Base-by-base conservation (phyloP, 768 basidiomycete species). In the Porphyrellus cyaneotinctus region DNA sequence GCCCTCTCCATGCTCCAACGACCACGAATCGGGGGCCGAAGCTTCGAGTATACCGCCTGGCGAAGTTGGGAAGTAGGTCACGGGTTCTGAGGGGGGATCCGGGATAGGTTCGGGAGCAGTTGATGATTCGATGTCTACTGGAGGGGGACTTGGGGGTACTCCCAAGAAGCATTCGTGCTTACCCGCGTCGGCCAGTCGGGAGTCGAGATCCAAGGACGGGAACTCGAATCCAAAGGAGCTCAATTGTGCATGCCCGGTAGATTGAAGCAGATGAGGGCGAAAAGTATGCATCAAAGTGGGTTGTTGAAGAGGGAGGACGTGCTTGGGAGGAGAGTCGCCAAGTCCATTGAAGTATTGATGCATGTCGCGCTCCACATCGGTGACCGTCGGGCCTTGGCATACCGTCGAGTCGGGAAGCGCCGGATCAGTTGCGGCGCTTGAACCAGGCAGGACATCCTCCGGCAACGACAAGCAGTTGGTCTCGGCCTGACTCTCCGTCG, bases 301-400 rank as follows among this genome's bases (percentile, higher is more conserved):
- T 5, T 43, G 47, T 26, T 45, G 52, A 46, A 45, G 42, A 35
- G 52, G 33, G 45, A 41, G 20, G 23, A 11, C 20, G 12, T 38
- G 32, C 20, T 58, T 67, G 31, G 44, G 41, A 17, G 59, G 67
- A 22, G 67, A 61, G 38, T 61, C 61, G 15, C 51, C 33, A 13
- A 69, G 31, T 23, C 62, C 69, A 32, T 67, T 64, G 22, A 69
- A 56, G 35, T 61, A 69, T 39, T 53, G 57, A 26, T 66, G 43
- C 60, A 69, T 67, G 24, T 67, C 67, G 9, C 45, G 49, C 18
- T 56, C 61, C 26, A 36, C n/a, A 23, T 61, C 65, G 8, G 54
- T 48, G n/a, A 18, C 43, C 26, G 52, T 17, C 10, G 18, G 4
- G 7, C 35, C 42, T 17, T 44, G 58, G n/a, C 51, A 24, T 0